phyloP scores from a whole-genome alignment of 768 basidiomycete genomes.

The Trametes sanguinea region DNA sequence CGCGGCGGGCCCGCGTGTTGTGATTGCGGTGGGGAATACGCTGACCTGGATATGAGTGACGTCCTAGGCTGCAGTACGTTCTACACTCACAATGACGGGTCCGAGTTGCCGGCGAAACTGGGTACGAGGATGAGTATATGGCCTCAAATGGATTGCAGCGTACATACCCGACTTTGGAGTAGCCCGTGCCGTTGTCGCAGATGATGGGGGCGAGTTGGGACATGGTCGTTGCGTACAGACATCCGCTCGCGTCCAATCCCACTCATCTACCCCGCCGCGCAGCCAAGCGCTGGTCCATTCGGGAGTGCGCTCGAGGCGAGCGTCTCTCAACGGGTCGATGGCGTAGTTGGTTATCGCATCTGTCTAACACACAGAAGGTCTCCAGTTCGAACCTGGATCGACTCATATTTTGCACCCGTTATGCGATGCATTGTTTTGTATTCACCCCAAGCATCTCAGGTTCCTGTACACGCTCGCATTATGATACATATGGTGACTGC shows the following conservation, averaged over 20 bases:
- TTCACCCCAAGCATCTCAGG: too few relatives aligned
- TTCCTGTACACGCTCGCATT: too few relatives aligned
- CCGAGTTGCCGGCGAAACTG: slow-evolving; percentile 97
- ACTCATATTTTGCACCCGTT: slow-evolving; percentile 21
- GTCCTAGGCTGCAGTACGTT: not conserved
- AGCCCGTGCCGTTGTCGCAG: slow-evolving; percentile 97
- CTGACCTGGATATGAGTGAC: slow-evolving; percentile 39
- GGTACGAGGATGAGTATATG: slow-evolving; percentile 1
- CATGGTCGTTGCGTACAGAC: slow-evolving; percentile 47
- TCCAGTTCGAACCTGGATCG: slow-evolving; percentile 68
- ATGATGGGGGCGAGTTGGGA: slow-evolving; percentile 90
- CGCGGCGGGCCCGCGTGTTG: slow-evolving; percentile 75
- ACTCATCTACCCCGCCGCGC: not conserved
- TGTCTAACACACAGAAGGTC: slow-evolving; percentile 83
- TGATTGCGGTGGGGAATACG: slow-evolving; percentile 98
- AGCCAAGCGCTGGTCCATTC: too few relatives aligned
- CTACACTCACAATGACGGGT: slow-evolving; percentile 88
- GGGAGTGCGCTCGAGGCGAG: too few relatives aligned
- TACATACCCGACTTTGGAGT: slow-evolving; percentile 92
- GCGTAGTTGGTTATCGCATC: slow-evolving; percentile 85
- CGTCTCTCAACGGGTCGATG: slow-evolving; percentile 44
- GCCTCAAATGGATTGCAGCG: not conserved
- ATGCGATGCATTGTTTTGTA: too few relatives aligned
- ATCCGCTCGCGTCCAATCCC: not conserved
- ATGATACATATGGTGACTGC: too few relatives aligned